These are phyloP conservation scores for California macrophylla DNA, from an alignment of 441 rosid species.

Conservation along the genomic window DNA sequence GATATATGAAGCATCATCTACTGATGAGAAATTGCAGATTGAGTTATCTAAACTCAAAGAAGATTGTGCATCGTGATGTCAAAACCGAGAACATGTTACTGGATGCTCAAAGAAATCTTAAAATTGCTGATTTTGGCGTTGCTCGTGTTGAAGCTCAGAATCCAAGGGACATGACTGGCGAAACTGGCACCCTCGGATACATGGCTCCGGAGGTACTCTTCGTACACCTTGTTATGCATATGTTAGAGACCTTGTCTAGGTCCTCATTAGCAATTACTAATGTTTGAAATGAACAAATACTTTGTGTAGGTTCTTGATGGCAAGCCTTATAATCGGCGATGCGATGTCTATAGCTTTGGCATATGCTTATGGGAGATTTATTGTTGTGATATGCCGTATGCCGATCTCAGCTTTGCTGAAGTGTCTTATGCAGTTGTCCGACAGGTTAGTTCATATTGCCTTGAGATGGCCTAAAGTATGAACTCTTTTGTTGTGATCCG, in stretches of 20 bases:
- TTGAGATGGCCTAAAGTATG: not conserved
- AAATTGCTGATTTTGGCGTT: slow-evolving; percentile 36
- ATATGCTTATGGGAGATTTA: slow-evolving; percentile 95
- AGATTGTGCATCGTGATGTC: slow-evolving; percentile 93
- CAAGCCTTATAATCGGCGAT: slow-evolving; percentile 76
- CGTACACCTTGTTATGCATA: not conserved
- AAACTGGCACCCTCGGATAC: slow-evolving; percentile 94
- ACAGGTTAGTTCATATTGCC: slow-evolving; percentile 40
- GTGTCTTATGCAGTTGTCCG: slow-evolving; percentile 90
- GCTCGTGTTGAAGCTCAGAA: not conserved
- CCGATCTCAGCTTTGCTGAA: slow-evolving; percentile 84
- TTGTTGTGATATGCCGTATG: slow-evolving; percentile 96
- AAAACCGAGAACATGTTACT: slow-evolving; percentile 93
- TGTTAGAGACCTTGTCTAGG: not conserved
- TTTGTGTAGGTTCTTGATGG: slow-evolving; percentile 74
- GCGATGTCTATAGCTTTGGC: slow-evolving; percentile 93
- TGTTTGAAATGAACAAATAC: not conserved
- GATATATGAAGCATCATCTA: not conserved
- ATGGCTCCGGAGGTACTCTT: slow-evolving; percentile 91
- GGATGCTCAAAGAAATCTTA: slow-evolving; percentile 66
- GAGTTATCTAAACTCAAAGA: slow-evolving; percentile 84
- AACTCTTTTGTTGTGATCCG: not conserved
- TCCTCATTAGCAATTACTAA: not conserved
- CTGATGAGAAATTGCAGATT: slow-evolving; percentile 39
- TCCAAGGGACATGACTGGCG: slow-evolving; percentile 92